A percentile compares a stretch with the other conserved stretches of the same genome.
These are phyloP conservation scores for Nicotiana otophora DNA, from an alignment of 257 asterid genomes.

Conservation along the genomic window DNA sequence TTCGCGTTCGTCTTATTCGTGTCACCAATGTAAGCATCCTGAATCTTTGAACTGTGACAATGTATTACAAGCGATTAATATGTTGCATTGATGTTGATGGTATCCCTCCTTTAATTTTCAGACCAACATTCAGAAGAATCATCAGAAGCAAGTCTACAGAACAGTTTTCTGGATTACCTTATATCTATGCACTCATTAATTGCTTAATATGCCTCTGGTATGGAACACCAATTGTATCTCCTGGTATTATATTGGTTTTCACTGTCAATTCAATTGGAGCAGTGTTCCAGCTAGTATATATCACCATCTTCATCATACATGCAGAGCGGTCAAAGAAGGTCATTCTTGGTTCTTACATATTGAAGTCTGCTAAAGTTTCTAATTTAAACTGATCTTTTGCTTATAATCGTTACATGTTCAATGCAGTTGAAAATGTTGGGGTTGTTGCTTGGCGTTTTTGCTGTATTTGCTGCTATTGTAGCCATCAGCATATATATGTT, in stretches of 20 bases:
- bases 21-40: constrained; percentile 71
- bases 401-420: neutral
- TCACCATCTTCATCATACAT: constrained; percentile 45
- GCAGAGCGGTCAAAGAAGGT: constrained; percentile 63
- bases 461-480: constrained; percentile 40
- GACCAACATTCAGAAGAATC: constrained; percentile 81
- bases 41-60: neutral
- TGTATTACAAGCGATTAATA: neutral
- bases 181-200: constrained; percentile 71
- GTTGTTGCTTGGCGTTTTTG: constrained; percentile 39
- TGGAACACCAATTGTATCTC: constrained; percentile 62
- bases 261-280: constrained; percentile 86
- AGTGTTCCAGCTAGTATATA: constrained; percentile 60
- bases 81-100: neutral
- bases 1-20: constrained; percentile 72
- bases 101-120: constrained; percentile 20
- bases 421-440: constrained; percentile 37
- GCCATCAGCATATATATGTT: constrained; percentile 46
- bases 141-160: constrained; percentile 68
- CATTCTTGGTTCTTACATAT: neutral
- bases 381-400: neutral
- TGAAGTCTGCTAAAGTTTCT: neutral
- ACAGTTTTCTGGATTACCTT: constrained; percentile 81
- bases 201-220: constrained; percentile 91
- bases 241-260: constrained; percentile 56